A percentile compares a stretch with the other conserved stretches of the same genome.
Conservation (phyloP, 495 filamentous ascomycete genomes). For the Penicillium malachiteum region DNA sequence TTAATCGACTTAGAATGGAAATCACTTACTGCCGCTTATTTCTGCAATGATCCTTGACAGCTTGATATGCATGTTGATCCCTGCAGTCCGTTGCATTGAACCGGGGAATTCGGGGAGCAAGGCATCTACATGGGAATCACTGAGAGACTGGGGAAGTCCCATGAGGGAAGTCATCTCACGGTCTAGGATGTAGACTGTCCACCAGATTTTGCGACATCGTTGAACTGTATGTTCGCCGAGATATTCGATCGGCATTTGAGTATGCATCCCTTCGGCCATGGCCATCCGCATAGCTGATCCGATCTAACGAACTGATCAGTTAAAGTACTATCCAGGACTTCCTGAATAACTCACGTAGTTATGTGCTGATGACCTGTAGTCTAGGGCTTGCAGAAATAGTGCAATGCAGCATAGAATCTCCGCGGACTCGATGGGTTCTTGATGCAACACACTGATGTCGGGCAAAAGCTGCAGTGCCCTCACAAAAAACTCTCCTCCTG, state of each 20-base stretch:
- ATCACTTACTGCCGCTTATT: slow-evolving; percentile 38
- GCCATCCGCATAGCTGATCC: slow-evolving; percentile 46
- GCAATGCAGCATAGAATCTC: slow-evolving; percentile 47
- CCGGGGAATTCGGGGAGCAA: slow-evolving; percentile 34
- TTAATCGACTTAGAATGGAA: neutral
- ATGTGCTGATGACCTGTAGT: slow-evolving; percentile 37
- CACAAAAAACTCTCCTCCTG: slow-evolving; percentile 38
- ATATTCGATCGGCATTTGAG: slow-evolving; percentile 38
- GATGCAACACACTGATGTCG: slow-evolving; percentile 31
- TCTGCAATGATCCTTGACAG: slow-evolving; percentile 42
- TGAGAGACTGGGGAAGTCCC: slow-evolving; percentile 41
- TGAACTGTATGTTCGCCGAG: slow-evolving; percentile 34
- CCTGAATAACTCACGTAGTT: slow-evolving; percentile 43
- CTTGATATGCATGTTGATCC: slow-evolving; percentile 42
- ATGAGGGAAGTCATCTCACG: slow-evolving; percentile 46
- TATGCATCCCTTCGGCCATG: slow-evolving; percentile 44
- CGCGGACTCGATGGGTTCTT: slow-evolving; percentile 34
- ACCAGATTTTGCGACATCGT: slow-evolving; percentile 44
- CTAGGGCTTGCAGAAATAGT: slow-evolving; percentile 42
- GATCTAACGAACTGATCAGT: slow-evolving; percentile 24
- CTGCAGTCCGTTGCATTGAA: slow-evolving; percentile 32
- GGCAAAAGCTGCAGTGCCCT: slow-evolving; percentile 42
- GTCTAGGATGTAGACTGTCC: slow-evolving; percentile 47
- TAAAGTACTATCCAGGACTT: too few relatives aligned
- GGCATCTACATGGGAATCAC: slow-evolving; percentile 36